Evolutionary conservation across 306 rosid genomes (phyloP), one percentile per base, ranked within the genome.

Genomic region (Macrotyloma uniflorum): DNA sequence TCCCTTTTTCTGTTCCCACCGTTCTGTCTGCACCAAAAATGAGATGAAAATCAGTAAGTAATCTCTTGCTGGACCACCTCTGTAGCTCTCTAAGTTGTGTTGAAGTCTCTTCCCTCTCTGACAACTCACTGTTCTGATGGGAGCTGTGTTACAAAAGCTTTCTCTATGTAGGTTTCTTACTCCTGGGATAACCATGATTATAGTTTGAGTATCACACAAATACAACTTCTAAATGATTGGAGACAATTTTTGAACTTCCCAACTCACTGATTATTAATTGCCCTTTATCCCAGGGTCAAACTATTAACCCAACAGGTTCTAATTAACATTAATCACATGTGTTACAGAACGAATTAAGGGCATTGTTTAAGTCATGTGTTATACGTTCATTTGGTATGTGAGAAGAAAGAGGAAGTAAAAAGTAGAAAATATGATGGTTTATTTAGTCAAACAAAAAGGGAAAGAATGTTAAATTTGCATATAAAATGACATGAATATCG

Each of bases 11-110:
- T 84, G 89, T 80, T 89, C 90, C 86, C 79, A 74, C 86, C 92
- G 36, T 73, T 88, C 80, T 88, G 94, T 83, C 88, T 85, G 74
- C 85, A 80, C 84, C 83, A 81, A 77, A 84, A 59, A 66, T 82
- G 87, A 85, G 66, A 82, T 38, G 24, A 50, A 67, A 53, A 68
- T 77, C 72, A 75, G 30, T 55, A 46, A 71, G 79, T 69, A 50
- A 80, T 62, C 33, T 81, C 71, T 22, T 38, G 43, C 6, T 74
- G 86, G 81, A 84, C 84, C 84, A 79, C 84, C 30, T 57, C 66
- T 64, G 42, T 49, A 2, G 8, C 63, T 36, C 42, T 16, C 50
- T 54, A 67, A 36, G 33, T 74, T 78, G 43, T 9, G 43, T 38
- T 38, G 4, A 70, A 83, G 49, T 83, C 67, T 28, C 65, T 67